Conservation (phyloP, 352 stramenopile species). For the Pythium insidiosum region DNA sequence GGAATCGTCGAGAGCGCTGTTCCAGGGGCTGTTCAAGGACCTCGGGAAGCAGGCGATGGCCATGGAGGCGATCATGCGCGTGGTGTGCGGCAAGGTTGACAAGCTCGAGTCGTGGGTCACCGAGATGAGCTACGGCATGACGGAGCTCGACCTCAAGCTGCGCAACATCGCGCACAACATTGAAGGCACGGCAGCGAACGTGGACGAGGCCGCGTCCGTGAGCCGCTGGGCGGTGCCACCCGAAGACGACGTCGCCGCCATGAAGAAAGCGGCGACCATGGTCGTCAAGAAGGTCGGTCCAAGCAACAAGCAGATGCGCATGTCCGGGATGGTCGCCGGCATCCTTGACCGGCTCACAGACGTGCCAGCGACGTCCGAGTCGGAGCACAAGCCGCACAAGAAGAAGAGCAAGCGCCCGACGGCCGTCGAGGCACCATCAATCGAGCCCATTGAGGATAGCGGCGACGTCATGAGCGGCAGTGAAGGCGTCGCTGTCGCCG, state of each 20-base stretch:
- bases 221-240: slow-evolving; percentile 40
- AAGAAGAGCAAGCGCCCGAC: slow-evolving; percentile 2
- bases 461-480: not conserved
- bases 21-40: slow-evolving; percentile 65
- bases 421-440: too few species aligned
- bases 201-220: slow-evolving; percentile 29
- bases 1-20: slow-evolving; percentile 46
- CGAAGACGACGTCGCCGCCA: slow-evolving; percentile 10
- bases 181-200: slow-evolving; percentile 55
- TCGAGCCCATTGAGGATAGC: too few species aligned
- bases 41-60: slow-evolving; percentile 70
- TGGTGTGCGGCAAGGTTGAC: slow-evolving; percentile 66
- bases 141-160: slow-evolving; percentile 63
- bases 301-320: slow-evolving; percentile 38
- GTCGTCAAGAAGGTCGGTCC: slow-evolving; percentile 46
- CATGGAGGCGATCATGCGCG: slow-evolving; percentile 56
- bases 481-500: not conserved
- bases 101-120: slow-evolving; percentile 68
- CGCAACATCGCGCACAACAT: slow-evolving; percentile 80
- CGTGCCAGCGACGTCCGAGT: not conserved
- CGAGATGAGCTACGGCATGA: slow-evolving; percentile 68
- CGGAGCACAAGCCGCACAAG: slow-evolving; percentile 2
- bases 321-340: slow-evolving; percentile 53
- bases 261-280: slow-evolving; percentile 15
- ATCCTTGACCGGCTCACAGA: slow-evolving; percentile 40